phyloP scores from a whole-genome alignment of 1,139 yeast genomes.

The Blastobotrys buckinghamii region DNA sequence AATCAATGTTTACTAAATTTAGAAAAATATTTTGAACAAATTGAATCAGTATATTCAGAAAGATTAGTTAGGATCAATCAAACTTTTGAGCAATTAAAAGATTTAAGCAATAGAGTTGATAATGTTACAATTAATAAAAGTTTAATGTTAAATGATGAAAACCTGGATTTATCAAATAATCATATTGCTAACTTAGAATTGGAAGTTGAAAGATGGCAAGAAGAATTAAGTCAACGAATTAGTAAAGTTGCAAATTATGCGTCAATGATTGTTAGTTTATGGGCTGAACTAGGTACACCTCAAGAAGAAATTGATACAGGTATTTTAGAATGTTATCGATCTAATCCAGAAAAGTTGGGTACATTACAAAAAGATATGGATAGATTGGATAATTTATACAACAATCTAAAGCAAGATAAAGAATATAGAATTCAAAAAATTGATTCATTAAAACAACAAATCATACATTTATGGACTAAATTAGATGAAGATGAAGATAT shows the following conservation, averaged over 20 bases:
- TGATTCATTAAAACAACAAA: conserved; percentile 13
- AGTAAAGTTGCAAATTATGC: conserved; percentile 22
- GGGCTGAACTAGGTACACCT: conserved; percentile 35
- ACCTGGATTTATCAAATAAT: conserved; percentile 15
- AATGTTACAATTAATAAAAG: conserved; percentile 18
- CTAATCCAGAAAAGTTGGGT: conserved; percentile 28
- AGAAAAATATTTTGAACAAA: conserved; percentile 16
- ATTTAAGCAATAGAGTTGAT: conserved; percentile 19
- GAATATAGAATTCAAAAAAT: conserved; percentile 15
- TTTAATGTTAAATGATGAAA: conserved; percentile 13
- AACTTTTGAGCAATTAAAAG: conserved; percentile 18
- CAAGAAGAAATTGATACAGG: conserved; percentile 27
- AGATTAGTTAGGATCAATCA: conserved; percentile 21
- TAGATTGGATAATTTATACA: conserved; percentile 27
- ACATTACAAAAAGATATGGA: conserved; percentile 24
- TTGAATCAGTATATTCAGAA: conserved; percentile 21
- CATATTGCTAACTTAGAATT: conserved; percentile 24
- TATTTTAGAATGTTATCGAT: conserved; percentile 23
- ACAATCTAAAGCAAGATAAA: conserved; percentile 29
- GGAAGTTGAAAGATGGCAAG: conserved; percentile 26
- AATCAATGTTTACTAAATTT: conserved; percentile 15
- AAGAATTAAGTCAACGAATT: conserved; percentile 25
- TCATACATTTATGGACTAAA: conserved; percentile 29
- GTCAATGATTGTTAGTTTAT: conserved; percentile 26
- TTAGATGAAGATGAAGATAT: conserved; percentile 18